Base-by-base conservation (phyloP, 169 alveolate genomes). In the Besnoitia besnoiti region DNA sequence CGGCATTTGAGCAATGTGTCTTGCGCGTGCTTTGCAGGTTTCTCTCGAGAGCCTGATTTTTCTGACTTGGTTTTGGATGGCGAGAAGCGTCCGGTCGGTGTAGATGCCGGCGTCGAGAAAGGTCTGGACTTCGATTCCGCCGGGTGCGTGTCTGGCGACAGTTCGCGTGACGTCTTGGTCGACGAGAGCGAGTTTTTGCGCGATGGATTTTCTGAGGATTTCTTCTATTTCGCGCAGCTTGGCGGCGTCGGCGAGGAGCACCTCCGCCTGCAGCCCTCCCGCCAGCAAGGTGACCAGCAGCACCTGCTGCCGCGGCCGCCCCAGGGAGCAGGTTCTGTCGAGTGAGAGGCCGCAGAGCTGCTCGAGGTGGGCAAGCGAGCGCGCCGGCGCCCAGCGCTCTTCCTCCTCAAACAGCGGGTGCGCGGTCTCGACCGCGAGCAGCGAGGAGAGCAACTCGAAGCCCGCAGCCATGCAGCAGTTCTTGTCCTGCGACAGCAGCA, bases 281-380 rank as follows among this genome's bases (percentile, higher is more conserved):
- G 62, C 77, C 21, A 91, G 76, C 61, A 51, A 77, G 42, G 85
- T 62, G 61, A 51, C 80, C n/a, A 75, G 50, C 44, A 61, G 85
- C 79, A 91, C 73, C 89, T 44, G 87, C 88, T 90, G 92, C 88
- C 96, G 84, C 5, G 95, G 94, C 55, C 76, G 49, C 0, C 96
- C 96, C 30, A 87, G 92, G 27, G 94, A 87, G 92, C 96, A 95
- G 40, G 96, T 93, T 44, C 96, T 49, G 75, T 95, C 96, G 37
- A 94, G 75, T 12, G 95, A 76, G 62, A 93, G 87, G 12, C 95
- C 95, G 79, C 96, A 95, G 50, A 85, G 80, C 47, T 95, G 95
- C 59, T 95, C 96, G 27, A 92, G 91, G 67, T 85, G 88, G 35
- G 96, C 95, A n/a, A 94, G 89, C 40, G 96, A 90, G 88, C 96